Evolutionary conservation across 106 monocot species (phyloP).

Genomic region (Acorus gramineus): DNA sequence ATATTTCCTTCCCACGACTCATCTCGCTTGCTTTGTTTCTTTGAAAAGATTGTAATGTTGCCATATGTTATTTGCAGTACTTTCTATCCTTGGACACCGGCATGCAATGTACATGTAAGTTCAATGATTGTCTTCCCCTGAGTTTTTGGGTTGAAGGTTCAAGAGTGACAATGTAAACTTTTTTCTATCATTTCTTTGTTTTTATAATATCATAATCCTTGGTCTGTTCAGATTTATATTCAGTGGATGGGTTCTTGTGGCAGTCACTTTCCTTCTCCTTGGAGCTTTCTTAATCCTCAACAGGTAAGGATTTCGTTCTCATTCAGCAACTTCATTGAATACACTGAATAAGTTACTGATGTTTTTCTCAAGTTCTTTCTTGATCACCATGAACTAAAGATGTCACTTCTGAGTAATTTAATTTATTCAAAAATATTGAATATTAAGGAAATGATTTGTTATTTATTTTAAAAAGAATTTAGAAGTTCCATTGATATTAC

Average conservation of each 20-base stretch:
- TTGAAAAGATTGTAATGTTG: neutral
- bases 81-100: slow-evolving; percentile 40
- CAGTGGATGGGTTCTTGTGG: slow-evolving; percentile 75
- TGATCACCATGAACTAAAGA: no score
- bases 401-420: no score
- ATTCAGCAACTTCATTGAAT: no score
- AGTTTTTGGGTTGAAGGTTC: neutral
- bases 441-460: no score
- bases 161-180: neutral
- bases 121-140: neutral
- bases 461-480: no score
- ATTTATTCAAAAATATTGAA: no score
- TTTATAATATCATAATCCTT: neutral
- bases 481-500: no score
- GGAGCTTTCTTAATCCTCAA: slow-evolving; percentile 68
- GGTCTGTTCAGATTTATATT: slow-evolving; percentile 47
- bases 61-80: slow-evolving; percentile 29
- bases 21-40: no score
- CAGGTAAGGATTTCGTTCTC: slow-evolving; percentile 31
- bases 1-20: neutral
- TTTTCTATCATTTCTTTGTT: neutral
- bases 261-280: slow-evolving; percentile 56
- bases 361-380: no score
- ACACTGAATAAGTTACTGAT: neutral
- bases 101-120: slow-evolving; percentile 72